A percentile compares a stretch with the other conserved stretches of the same genome.
Conservation (phyloP, 2,329 filamentous ascomycete genomes). For the Pseudogymnoascus sp. region DNA sequence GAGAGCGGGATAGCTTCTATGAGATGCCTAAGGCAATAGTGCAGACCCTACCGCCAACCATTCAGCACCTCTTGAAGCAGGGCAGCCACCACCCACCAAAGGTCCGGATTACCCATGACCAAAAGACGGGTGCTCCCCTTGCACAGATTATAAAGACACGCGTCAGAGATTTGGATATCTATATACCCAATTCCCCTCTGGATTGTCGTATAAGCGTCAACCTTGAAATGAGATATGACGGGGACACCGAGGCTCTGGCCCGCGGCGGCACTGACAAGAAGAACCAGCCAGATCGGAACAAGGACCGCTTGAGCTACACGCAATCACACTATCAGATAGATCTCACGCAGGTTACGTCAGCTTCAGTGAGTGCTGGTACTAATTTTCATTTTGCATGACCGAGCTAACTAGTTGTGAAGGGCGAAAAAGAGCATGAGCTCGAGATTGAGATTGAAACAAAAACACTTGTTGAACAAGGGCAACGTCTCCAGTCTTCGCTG, state of each 20-base stretch:
- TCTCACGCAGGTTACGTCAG: constrained; percentile 71
- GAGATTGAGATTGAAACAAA: constrained; percentile 66
- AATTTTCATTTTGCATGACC: neutral
- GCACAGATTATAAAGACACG: constrained; percentile 86
- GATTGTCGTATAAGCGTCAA: constrained; percentile 94
- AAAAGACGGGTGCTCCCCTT: constrained; percentile 59
- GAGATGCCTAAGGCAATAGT: constrained; percentile 57
- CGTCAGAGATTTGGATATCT: constrained; percentile 81
- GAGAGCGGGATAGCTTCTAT: constrained; percentile 77
- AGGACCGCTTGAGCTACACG: constrained; percentile 85
- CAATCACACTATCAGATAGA: constrained; percentile 87
- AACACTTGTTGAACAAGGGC: constrained; percentile 58
- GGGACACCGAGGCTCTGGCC: constrained; percentile 47
- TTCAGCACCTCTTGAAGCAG: constrained; percentile 41
- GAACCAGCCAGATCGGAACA: constrained; percentile 55
- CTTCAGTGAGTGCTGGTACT: constrained; percentile 24
- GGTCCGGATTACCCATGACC: constrained; percentile 69
- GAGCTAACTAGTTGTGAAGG: constrained; percentile 15
- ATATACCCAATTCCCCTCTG: constrained; percentile 66
- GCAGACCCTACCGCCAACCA: constrained; percentile 53
- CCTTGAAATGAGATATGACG: constrained; percentile 82
- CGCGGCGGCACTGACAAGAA: constrained; percentile 18
- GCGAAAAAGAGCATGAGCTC: constrained; percentile 66
- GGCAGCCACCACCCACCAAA: constrained; percentile 34
- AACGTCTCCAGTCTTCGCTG: constrained; percentile 41